These are phyloP conservation scores for Pythium graminicola DNA, from an alignment of 352 stramenopile genomes.

Conservation along the genomic window DNA sequence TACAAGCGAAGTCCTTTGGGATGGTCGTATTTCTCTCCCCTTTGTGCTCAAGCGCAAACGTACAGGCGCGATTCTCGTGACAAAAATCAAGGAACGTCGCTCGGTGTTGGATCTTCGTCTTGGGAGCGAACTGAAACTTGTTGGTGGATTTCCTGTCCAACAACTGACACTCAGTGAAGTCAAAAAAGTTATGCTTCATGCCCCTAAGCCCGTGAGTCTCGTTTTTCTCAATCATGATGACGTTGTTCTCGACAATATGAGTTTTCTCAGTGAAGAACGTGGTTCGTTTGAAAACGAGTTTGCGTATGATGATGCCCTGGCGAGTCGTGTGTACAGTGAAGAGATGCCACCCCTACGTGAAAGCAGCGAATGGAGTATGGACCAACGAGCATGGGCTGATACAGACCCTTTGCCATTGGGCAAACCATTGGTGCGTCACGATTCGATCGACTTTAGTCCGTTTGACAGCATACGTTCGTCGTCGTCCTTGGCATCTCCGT, in stretches of 20 bases:
- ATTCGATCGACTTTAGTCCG: not conserved
- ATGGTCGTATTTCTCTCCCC: constrained; percentile 38
- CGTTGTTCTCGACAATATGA: constrained; percentile 33
- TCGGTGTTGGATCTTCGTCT: constrained; percentile 34
- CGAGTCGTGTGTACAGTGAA: not conserved
- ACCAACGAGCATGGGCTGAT: not conserved
- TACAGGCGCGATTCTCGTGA: constrained; percentile 63
- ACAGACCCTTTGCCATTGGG: constrained; percentile 19
- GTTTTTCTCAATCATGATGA: constrained; percentile 67
- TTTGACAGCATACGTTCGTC: constrained; percentile 12
- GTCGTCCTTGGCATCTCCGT: constrained; percentile 1
- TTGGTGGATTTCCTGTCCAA: constrained; percentile 65
- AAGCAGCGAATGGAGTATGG: constrained; percentile 23
- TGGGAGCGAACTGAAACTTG: constrained; percentile 67
- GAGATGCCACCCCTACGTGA: constrained; percentile 21
- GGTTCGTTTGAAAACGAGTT: constrained; percentile 38
- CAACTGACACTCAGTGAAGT: constrained; percentile 61
- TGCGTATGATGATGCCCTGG: constrained; percentile 9
- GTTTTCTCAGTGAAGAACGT: constrained; percentile 35
- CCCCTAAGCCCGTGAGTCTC: constrained; percentile 69
- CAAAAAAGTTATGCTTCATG: constrained; percentile 73
- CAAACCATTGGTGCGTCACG: not conserved
- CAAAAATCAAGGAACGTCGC: constrained; percentile 32
- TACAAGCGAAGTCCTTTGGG: constrained; percentile 68
- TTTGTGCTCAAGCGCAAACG: constrained; percentile 78